Conservation (phyloP, 139 green algal species). For the Chlamydomonas incerta region DNA sequence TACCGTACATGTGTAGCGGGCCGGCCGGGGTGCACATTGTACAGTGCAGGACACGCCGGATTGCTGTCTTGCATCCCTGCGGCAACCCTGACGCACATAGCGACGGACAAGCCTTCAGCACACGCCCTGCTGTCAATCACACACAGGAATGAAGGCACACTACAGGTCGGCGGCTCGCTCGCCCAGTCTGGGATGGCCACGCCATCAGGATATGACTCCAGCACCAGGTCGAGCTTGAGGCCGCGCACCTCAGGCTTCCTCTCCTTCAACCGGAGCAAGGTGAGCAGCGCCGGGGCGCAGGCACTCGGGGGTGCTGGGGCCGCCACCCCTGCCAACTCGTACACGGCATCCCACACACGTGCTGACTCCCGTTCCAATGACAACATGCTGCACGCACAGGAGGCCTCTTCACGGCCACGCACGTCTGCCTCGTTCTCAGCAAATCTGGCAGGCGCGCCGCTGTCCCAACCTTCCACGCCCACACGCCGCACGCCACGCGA, state of each 20-base stretch:
- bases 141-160: slow-evolving; percentile 6
- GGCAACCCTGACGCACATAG: too few relatives aligned
- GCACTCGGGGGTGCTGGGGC: neutral
- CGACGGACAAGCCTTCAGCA: too few relatives aligned
- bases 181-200: neutral
- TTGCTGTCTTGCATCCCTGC: too few relatives aligned
- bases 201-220: neutral
- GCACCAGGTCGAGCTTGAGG: neutral
- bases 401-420: neutral
- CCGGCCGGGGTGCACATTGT: too few relatives aligned
- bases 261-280: neutral
- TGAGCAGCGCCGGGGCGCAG: neutral
- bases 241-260: slow-evolving; percentile 24
- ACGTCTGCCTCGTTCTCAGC: neutral
- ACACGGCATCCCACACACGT: neutral
- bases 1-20: too few relatives aligned
- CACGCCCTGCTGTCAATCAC: too few relatives aligned
- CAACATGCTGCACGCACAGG: neutral
- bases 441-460: neutral
- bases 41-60: too few relatives aligned
- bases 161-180: slow-evolving; percentile 24
- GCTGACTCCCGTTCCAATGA: neutral
- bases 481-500: neutral
- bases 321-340: too few relatives aligned
- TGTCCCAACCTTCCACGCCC: neutral